Conservation (phyloP, 208 protist species). For the Leishmania martiniquensis region DNA sequence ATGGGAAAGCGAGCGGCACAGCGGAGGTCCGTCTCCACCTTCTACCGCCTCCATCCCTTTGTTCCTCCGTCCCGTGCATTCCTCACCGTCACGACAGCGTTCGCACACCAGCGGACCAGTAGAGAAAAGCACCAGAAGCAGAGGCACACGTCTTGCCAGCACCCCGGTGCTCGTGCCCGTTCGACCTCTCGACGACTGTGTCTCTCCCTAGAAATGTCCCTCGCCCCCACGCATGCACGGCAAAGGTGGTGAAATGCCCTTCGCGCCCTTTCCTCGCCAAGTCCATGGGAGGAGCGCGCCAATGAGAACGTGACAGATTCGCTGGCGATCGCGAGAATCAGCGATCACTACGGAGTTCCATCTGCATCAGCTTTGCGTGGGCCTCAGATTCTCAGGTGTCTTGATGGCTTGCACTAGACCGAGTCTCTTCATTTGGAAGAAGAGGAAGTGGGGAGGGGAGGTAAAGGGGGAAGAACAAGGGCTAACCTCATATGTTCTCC, state of each 20-base stretch:
- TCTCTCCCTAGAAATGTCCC: neutral
- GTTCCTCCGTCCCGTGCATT: too few relatives aligned
- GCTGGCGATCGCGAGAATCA: too few relatives aligned
- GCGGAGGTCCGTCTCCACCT: too few relatives aligned
- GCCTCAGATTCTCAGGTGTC: too few relatives aligned
- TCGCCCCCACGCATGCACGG: neutral
- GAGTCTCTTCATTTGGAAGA: neutral
- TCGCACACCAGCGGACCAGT: too few relatives aligned
- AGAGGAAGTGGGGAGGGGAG: neutral
- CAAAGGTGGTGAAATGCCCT: neutral
- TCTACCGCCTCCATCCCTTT: too few relatives aligned
- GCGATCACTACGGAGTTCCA: too few relatives aligned
- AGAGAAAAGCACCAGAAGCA: too few relatives aligned
- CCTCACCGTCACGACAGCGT: too few relatives aligned
- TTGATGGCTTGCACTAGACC: neutral
- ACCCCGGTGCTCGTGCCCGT: neutral
- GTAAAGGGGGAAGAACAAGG: too few relatives aligned
- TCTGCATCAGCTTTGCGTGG: too few relatives aligned
- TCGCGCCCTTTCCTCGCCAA: neutral
- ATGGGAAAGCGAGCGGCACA: neutral
- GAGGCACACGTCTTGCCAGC: neutral
- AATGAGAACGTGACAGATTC: neutral
- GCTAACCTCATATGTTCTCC: conserved; percentile 77
- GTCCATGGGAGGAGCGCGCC: too few relatives aligned
- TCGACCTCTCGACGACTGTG: neutral